Base-by-base conservation (phyloP, 2,329 filamentous ascomycete genomes). In the Ascochyta lentis region DNA sequence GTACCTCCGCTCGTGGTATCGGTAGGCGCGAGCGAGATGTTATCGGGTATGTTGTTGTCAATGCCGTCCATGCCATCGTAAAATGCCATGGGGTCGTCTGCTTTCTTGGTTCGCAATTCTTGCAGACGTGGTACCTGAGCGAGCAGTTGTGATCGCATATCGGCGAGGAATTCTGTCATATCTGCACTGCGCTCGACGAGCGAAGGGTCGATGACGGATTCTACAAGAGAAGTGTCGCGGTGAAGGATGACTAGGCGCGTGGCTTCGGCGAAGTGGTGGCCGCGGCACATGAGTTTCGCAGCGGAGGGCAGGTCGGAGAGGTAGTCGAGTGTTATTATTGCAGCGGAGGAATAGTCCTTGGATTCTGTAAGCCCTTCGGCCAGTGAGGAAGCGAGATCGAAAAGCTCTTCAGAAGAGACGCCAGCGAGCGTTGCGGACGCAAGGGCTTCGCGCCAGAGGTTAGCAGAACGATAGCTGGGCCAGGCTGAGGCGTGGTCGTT, bases 361-460 rank as follows among this genome's bases (percentile, higher is more conserved):
- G 86, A 86, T 74, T 98, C 95, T 64, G 85, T 84, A 12, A 96
- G 84, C 1, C 89, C 89, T 49, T 94, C 91, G 1, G 89, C 90
- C 4, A 99, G 85, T 0, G 84, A 83, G 0, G 79, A 80, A n/a
- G 92, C 92, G 16, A 97, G 84, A 33, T 86, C 83, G 3, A 75
- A 70, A 31, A 96, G 80, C 13, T 89, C 84, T 0, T 82, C 79
- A 0, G 81, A 67, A 0, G 86, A 81, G 4, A 92, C 75, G 6
- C 50, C 56, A 0, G 88, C 83, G 53, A 90, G 84, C 51, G 87
- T 85, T 5, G 93, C 93, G 42, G 86, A 86, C 65, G 89, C 91
- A 44, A 99, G 86, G 23, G 91, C 91, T 75, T 99, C 94, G 48
- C 91, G 91, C 95, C 95, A 99, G 77, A 90, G 84, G 35, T 92